These are phyloP conservation scores for Pseudopediastrum boryanum DNA, from an alignment of 139 green algal species.

Conservation along the genomic window DNA sequence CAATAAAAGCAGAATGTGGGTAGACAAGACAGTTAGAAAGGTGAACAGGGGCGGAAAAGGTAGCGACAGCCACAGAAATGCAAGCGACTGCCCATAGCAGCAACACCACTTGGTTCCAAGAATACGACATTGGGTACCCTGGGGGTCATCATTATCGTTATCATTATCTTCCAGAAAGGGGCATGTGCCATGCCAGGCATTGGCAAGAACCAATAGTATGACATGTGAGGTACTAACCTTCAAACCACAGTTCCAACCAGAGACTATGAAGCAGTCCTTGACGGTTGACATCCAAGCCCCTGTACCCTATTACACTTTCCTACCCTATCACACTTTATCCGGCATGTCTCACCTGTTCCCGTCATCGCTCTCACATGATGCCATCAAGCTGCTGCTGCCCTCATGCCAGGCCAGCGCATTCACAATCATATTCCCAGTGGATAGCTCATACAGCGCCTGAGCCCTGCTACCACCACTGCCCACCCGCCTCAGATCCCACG, in stretches of 20 bases:
- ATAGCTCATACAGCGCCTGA: constrained; percentile 7
- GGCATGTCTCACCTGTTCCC: neutral
- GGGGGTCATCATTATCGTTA: neutral
- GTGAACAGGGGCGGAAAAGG: too few relatives aligned
- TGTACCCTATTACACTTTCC: neutral
- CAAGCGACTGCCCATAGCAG: too few relatives aligned
- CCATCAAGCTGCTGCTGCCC: constrained; percentile 1
- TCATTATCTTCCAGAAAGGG: neutral
- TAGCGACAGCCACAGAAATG: too few relatives aligned
- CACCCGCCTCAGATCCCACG: constrained; percentile 7
- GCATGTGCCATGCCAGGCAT: too few relatives aligned
- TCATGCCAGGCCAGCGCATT: constrained; percentile 4
- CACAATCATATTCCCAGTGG: constrained; percentile 5
- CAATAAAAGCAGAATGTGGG: too few relatives aligned
- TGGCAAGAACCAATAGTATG: too few relatives aligned
- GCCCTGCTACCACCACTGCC: neutral
- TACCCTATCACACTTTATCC: neutral
- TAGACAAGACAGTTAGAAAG: too few relatives aligned
- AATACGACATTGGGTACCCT: neutral
- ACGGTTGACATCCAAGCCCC: neutral
- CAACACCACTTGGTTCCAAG: too few relatives aligned
- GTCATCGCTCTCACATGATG: neutral
- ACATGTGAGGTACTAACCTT: too few relatives aligned
- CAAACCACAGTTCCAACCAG: neutral
- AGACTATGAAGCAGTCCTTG: too few relatives aligned